phyloP scores from a whole-genome alignment of 768 basidiomycete species.

The Amylocystis lapponica region DNA sequence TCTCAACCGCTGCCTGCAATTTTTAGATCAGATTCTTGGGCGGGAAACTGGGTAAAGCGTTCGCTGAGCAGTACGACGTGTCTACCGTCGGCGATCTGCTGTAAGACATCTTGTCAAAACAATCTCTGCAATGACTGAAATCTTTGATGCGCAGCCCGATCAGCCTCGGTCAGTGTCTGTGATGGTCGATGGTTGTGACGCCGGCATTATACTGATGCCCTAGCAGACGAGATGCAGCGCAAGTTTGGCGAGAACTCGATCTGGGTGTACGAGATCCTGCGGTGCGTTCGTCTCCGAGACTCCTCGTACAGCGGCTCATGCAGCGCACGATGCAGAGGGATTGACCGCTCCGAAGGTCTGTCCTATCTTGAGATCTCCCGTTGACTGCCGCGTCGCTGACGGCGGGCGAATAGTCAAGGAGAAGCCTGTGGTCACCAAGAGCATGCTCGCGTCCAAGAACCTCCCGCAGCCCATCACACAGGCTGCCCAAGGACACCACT shows the following conservation, averaged over 20 bases:
- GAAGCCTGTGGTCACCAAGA: constrained; percentile 74
- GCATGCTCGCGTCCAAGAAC: constrained; percentile 97
- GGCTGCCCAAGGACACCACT: constrained; percentile 72
- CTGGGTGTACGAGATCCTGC: constrained; percentile 89
- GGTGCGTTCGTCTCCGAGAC: constrained; percentile 41
- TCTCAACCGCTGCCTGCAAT: neutral
- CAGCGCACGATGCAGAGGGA: constrained; percentile 54
- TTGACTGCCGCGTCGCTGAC: neutral
- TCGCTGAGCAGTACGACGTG: constrained; percentile 85
- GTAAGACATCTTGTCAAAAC: constrained; percentile 39
- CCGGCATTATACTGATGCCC: constrained; percentile 9
- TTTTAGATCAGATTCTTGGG: constrained; percentile 87
- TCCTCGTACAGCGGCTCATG: constrained; percentile 1
- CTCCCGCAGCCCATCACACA: constrained; percentile 73
- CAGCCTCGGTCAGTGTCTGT: constrained; percentile 40
- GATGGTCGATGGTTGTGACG: neutral
- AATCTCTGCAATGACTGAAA: neutral
- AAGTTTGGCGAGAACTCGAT: constrained; percentile 79
- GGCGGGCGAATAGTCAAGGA: constrained; percentile 62
- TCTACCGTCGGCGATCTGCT: constrained; percentile 87
- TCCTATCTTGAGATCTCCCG: neutral
- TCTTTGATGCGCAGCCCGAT: constrained; percentile 41
- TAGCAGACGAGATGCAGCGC: constrained; percentile 67
- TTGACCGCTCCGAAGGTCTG: constrained; percentile 84
- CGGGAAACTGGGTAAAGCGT: constrained; percentile 85